phyloP scores from a whole-genome alignment of 306 rosid genomes.

The Corylus americana region DNA sequence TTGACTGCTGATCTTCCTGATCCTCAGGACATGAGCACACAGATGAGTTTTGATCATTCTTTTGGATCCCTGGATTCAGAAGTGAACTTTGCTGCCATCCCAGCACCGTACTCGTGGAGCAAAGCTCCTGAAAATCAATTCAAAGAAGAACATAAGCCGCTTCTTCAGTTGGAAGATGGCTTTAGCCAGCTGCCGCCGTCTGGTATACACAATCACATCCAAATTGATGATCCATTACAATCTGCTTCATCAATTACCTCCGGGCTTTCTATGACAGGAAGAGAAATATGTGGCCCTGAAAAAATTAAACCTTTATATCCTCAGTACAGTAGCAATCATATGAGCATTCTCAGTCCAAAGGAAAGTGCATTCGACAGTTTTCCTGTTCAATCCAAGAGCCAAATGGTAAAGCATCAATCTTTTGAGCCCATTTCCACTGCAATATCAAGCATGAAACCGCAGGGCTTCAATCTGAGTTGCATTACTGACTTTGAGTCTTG shows the following conservation, averaged over 20 bases:
- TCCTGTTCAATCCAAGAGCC: conserved; percentile 49
- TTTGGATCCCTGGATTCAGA: conserved; percentile 56
- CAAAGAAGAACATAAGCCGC: conserved; percentile 50
- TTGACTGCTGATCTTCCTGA: conserved; percentile 41
- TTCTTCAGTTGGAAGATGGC: conserved; percentile 42
- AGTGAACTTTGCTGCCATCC: conserved; percentile 44
- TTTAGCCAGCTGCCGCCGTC: conserved; percentile 54
- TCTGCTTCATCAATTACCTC: conserved; percentile 57
- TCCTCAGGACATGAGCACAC: conserved; percentile 30
- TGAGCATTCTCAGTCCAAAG: conserved; percentile 41
- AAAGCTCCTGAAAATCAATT: conserved; percentile 43
- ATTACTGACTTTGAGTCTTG: conserved; percentile 48
- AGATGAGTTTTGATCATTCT: conserved; percentile 40
- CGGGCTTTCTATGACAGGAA: conserved; percentile 35
- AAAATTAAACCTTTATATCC: conserved; percentile 50
- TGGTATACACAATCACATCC: conserved; percentile 41
- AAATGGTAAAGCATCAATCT: conserved; percentile 41
- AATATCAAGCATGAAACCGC: conserved; percentile 50
- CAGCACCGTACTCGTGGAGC: conserved; percentile 50
- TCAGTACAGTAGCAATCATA: conserved; percentile 41
- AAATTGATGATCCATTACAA: conserved; percentile 49
- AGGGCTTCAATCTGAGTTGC: conserved; percentile 46
- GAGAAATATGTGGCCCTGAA: conserved; percentile 38
- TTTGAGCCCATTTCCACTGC: conserved; percentile 47
- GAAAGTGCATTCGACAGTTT: conserved; percentile 43